Evolutionary conservation across 2,329 filamentous ascomycete genomes (phyloP).

Genomic region (Fusarium beomiforme): DNA sequence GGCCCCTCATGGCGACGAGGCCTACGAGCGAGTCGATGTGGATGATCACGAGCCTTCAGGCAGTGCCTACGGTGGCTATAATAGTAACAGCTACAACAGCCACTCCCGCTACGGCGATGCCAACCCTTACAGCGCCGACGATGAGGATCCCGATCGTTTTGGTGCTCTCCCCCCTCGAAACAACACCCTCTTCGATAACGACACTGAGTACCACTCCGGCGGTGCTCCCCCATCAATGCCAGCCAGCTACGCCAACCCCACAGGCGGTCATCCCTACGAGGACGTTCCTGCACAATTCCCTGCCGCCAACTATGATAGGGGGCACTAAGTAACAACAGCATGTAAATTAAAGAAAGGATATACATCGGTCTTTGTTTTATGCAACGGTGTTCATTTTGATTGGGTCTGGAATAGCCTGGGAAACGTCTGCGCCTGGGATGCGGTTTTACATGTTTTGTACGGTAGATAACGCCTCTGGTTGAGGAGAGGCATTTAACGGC

Average conservation of each 20-base stretch:
- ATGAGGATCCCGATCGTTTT: conserved; percentile 54
- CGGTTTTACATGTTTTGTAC: conserved; percentile 29
- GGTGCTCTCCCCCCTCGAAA: conserved; percentile 50
- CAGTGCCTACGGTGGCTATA: conserved; percentile 41
- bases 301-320: conserved; percentile 65
- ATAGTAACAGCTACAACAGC: conserved; percentile 47
- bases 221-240: conserved; percentile 40
- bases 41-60: conserved; percentile 58
- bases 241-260: conserved; percentile 38
- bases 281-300: conserved; percentile 65
- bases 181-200: conserved; percentile 60
- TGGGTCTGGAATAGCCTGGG: conserved; percentile 28
- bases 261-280: conserved; percentile 37
- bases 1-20: conserved; percentile 72
- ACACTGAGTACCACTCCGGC: conserved; percentile 58
- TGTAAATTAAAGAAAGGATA: conserved; percentile 36
- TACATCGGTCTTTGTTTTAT: conserved; percentile 34
- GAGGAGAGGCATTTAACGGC: conserved; percentile 36
- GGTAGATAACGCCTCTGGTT: conserved; percentile 40
- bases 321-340: conserved; percentile 47
- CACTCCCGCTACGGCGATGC: conserved; percentile 50
- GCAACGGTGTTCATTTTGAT: conserved; percentile 33
- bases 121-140: conserved; percentile 52
- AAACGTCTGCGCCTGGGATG: conserved; percentile 32
- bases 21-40: conserved; percentile 69